Evolutionary conservation across 176 grass and related monocot genomes (phyloP).

Genomic region (Elymus sibiricus): DNA sequence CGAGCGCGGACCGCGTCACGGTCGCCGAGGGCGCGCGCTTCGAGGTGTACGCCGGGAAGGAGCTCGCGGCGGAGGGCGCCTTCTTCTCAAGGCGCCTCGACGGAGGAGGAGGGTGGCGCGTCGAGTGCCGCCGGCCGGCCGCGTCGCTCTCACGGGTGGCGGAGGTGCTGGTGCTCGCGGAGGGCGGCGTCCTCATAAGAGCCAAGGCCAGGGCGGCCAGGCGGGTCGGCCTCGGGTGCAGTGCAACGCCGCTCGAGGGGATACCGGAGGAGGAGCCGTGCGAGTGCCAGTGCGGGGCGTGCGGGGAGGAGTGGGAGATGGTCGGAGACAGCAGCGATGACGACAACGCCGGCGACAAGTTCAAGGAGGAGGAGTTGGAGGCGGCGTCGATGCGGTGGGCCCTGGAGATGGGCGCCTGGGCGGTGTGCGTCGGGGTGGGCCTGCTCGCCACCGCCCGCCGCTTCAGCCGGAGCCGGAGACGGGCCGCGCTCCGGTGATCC

Average conservation of each 20-base stretch:
- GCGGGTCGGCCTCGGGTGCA: not conserved
- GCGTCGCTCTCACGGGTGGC: not conserved
- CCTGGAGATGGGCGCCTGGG: constrained; percentile 62
- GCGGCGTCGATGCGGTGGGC: constrained; percentile 48
- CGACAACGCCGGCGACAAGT: no score
- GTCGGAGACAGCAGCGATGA: no score
- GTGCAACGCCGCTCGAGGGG: not conserved
- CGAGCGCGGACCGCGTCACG: constrained; percentile 31
- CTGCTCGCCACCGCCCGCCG: constrained; percentile 40
- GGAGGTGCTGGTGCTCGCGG: constrained; percentile 42
- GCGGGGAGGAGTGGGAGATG: not conserved
- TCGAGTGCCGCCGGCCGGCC: constrained; percentile 19
- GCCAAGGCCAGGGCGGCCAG: constrained; percentile 12
- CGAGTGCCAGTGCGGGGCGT: no score
- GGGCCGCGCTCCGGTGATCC: constrained; percentile 17
- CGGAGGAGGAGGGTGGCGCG: constrained; percentile 21
- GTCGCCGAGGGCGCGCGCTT: constrained; percentile 52
- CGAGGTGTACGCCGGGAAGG: constrained; percentile 44
- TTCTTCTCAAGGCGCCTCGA: constrained; percentile 12
- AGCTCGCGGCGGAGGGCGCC: constrained; percentile 17
- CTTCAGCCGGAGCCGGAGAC: constrained; percentile 11
- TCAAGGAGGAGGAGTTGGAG: constrained; percentile 11
- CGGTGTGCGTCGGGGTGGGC: constrained; percentile 49
- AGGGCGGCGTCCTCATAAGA: constrained; percentile 28
- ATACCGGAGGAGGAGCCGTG: no score